These are phyloP conservation scores for Acer saccharum DNA, from an alignment of 345 rosid species.

Conservation along the genomic window DNA sequence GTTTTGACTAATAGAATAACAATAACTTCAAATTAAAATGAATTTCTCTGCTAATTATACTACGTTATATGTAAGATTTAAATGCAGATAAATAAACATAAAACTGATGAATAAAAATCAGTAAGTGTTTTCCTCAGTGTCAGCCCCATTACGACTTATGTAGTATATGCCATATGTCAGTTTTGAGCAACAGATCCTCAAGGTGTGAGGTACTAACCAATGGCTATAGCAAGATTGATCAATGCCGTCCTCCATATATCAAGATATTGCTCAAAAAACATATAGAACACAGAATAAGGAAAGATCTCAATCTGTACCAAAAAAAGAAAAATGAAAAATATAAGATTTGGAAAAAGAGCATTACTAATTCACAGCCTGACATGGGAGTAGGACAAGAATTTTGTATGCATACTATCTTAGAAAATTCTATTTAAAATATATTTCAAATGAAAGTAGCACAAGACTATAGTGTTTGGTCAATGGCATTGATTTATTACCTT, in stretches of 20 bases:
- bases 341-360: not conserved
- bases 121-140: too few relatives aligned
- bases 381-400: not conserved
- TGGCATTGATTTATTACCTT: constrained; percentile 49
- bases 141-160: not conserved
- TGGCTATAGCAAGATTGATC: constrained; percentile 91
- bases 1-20: constrained; percentile 9
- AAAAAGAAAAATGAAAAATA: constrained; percentile 17
- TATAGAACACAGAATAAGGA: constrained; percentile 97
- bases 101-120: too few relatives aligned
- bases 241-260: constrained; percentile 95
- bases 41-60: not conserved
- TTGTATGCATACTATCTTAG: not conserved
- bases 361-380: constrained; percentile 9
- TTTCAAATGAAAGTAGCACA: constrained; percentile 10
- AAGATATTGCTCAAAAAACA: constrained; percentile 99
- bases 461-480: not conserved
- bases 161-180: not conserved
- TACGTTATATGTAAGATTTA: not conserved
- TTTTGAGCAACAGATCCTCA: constrained; percentile 16
- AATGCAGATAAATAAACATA: not conserved
- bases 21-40: not conserved
- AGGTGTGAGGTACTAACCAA: constrained; percentile 56
- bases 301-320: constrained; percentile 86
- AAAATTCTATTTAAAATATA: constrained; percentile 7